Base-by-base conservation (phyloP, 2,329 filamentous ascomycete genomes). In the Neopestalotiopsis sp. region DNA sequence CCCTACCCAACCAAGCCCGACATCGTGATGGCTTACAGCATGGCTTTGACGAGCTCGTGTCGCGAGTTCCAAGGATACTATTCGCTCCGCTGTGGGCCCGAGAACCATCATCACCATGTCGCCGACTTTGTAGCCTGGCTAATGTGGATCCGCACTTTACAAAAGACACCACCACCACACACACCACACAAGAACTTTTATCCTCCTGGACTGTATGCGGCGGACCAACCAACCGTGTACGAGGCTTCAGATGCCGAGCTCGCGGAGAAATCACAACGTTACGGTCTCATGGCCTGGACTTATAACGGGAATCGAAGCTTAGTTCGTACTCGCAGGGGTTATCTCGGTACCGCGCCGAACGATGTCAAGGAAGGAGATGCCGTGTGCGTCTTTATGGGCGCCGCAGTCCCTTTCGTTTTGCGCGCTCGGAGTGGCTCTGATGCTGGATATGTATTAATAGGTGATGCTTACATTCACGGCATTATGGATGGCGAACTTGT, bases 401-500 rank as follows among this genome's bases (percentile, higher is more conserved):
- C 38, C 17, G 65, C 65, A 34, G 65, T 67, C 24, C 65, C 65
- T 2, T 67, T 67, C n/a, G 45, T 67, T 38, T 20, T 67, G 65
- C 65, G 65, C 4, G 53, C 57, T 56, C 45, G 45, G n/a, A 17
- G n/a, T 53, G 45, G 7, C n/a, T 13, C 28, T 5, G 66, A 32
- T 14, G 40, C n/a, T 2, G 66, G 66, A 12, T 68, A 68, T 42
- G 42, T 34, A 14, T 28, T 68, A 5, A 40, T 68, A 10, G 66
- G 66, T 2, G 66, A 68, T n/a, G 66, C 61, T 1, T 65, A 68
- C 20, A 49, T 68, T 34, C 61, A 68, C 34, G 61, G 66, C 3
- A 32, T 65, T 34, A 68, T 68, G 61, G 66, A 68, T 6, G 66
- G 66, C n/a, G 66, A 65, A 40, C 30, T 68, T 7, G 56, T 67